Evolutionary conservation across 225 moss, liverwort and hornwort genomes (phyloP), one percentile per base, ranked within the genome.

Genomic region (Pleurozium schreberi): DNA sequence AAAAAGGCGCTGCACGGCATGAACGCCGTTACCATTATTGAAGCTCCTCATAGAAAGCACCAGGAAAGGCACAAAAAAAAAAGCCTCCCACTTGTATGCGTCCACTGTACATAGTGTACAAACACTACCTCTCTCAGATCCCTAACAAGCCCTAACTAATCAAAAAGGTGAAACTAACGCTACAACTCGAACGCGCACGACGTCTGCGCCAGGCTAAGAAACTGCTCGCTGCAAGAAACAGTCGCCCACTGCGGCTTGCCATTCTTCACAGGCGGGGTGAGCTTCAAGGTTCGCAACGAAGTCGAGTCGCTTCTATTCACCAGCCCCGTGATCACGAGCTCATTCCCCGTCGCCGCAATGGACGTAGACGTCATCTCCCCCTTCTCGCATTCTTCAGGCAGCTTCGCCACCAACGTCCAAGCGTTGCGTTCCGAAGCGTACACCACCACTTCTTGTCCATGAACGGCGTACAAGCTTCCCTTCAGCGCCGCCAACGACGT

Each of bases 171-270:
- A 55, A 59, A n/a, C n/a, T n/a, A 79, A 62, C n/a, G 27, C 90
- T 87, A 94, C 73, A 94, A 90, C 60, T 93, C 88, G 53, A 94
- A 86, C 10, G 91, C 87, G 53, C 94, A 94, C 9, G 90, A 92
- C 4, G 93, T 60, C 42, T 94, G 94, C n/a, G 86, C 91, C 6
- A 93, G 45, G 47, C 31, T 90, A 40, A 78, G 84, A 38, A 69
- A 92, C 47, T 93, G 84, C 52, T 93, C 93, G 23, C 83, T 82
- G 59, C 69, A 30, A 33, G 69, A 23, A 14, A 94, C 25, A 6
- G 50, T 50, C 57, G 84, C 76, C 94, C 94, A 94, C 40, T 84
- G 40, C 31, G 90, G 80, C 77, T 89, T 89, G 55, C 89, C 18
- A 4, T 89, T 40, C 68, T 69, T 36, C n/a, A 8, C 79, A 5